phyloP scores from a whole-genome alignment of 2,329 filamentous ascomycete genomes.

The Aspergillus floridensis region DNA sequence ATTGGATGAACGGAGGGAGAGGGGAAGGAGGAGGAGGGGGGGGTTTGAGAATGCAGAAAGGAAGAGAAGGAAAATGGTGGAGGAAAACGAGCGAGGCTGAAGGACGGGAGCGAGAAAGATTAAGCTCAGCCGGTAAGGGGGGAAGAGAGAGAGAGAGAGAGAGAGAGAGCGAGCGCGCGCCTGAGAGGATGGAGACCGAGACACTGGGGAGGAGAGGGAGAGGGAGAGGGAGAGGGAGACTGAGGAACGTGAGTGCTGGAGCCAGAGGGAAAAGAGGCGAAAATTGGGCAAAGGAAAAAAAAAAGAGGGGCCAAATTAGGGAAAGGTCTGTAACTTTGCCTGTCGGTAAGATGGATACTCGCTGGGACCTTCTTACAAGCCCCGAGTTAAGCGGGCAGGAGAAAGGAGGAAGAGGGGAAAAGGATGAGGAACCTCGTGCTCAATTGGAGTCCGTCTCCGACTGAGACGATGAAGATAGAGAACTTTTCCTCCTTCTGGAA shows the following conservation, averaged over 20 bases:
- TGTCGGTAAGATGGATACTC: neutral
- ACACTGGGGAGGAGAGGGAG: neutral
- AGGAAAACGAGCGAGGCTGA: slow-evolving; percentile 8
- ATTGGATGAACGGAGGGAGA: neutral
- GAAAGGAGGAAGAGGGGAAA: slow-evolving; percentile 3
- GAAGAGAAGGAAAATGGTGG: slow-evolving; percentile 7
- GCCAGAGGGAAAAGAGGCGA: neutral
- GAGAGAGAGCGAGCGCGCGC: neutral
- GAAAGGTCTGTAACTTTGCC: neutral
- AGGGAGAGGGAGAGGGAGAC: neutral
- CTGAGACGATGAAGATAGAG: neutral
- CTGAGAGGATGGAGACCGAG: neutral
- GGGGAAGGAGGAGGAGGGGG: neutral
- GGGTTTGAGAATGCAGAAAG: neutral
- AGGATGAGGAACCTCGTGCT: neutral
- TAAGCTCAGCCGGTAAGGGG: slow-evolving; percentile 13
- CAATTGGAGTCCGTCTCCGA: neutral
- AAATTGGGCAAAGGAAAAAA: neutral
- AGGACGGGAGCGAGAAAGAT: slow-evolving; percentile 8
- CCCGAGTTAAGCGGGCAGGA: neutral
- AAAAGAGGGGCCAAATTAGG: slow-evolving; percentile 3
- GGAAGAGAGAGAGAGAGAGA: neutral
- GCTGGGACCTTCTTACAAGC: neutral
- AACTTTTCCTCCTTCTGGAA: neutral
- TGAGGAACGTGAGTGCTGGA: neutral